Conservation (phyloP, 306 rosid species). For the Delonix regia region DNA sequence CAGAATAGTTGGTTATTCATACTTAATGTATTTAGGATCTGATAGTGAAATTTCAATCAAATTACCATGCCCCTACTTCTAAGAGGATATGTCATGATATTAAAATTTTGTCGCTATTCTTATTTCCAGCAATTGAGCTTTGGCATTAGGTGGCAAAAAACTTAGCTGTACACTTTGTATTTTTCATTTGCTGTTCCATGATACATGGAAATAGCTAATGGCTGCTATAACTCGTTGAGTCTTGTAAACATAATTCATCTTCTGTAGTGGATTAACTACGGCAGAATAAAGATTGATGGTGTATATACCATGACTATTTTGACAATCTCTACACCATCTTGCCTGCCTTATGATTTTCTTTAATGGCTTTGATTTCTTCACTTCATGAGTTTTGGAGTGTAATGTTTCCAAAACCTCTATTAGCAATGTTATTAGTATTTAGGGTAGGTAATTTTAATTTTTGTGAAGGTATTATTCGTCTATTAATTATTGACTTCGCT, state of each 20-base stretch:
- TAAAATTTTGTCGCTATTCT: neutral
- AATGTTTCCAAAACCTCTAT: too few species aligned
- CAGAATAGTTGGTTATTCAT: neutral
- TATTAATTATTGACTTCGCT: neutral
- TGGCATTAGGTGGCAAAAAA: neutral
- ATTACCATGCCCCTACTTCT: neutral
- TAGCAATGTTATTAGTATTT: neutral
- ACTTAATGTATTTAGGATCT: neutral
- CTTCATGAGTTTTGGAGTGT: neutral
- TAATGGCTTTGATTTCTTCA: conserved; percentile 7
- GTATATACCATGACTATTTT: neutral
- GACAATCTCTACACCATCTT: neutral
- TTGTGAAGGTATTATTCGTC: neutral
- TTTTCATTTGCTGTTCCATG: conserved; percentile 2
- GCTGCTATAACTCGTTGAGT: neutral
- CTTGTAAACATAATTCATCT: neutral
- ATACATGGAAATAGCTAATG: neutral
- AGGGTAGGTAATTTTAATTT: neutral
- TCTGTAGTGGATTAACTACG: neutral
- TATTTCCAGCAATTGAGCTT: neutral
- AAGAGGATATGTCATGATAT: neutral
- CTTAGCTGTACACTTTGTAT: neutral
- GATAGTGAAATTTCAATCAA: neutral
- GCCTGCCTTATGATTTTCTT: neutral
- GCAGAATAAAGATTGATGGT: neutral